These are phyloP conservation scores for Hypoxylon sp. DNA, from an alignment of 2,329 filamentous ascomycete genomes.

Conservation along the genomic window DNA sequence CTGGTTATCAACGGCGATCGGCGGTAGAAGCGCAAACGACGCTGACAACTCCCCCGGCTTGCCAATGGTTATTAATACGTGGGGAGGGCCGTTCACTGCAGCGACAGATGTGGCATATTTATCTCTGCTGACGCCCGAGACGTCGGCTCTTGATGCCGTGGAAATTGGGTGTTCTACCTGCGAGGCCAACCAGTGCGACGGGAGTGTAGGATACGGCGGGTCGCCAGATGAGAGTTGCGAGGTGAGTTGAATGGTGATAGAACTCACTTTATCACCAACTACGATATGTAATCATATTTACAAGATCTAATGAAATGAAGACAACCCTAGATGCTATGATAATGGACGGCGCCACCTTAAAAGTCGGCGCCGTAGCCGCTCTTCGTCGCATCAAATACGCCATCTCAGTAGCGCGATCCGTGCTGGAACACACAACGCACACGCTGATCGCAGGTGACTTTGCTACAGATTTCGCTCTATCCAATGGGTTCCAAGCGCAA, in stretches of 20 bases:
- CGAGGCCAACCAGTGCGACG: constrained; percentile 62
- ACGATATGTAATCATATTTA: too few relatives aligned
- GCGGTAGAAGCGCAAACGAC: constrained; percentile 4
- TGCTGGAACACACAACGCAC: constrained; percentile 61
- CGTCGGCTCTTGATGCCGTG: constrained; percentile 59
- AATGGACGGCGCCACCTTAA: constrained; percentile 64
- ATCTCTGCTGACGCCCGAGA: constrained; percentile 45
- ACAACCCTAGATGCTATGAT: constrained; percentile 67
- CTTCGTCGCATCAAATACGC: constrained; percentile 59
- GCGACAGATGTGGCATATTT: constrained; percentile 61
- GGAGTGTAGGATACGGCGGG: constrained; percentile 63
- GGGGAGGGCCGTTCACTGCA: constrained; percentile 60
- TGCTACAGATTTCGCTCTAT: constrained; percentile 61
- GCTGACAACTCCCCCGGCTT: constrained; percentile 49
- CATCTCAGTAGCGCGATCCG: constrained; percentile 58
- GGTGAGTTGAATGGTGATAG: too few relatives aligned
- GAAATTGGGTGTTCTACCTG: constrained; percentile 61
- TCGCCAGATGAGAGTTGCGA: constrained; percentile 65
- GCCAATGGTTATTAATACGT: constrained; percentile 64
- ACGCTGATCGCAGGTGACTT: constrained; percentile 61
- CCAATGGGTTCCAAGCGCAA: constrained; percentile 59
- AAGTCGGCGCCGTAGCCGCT: constrained; percentile 61
- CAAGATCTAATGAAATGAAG: too few relatives aligned
- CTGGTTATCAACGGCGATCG: constrained; percentile 17
- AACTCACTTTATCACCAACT: background rate